A percentile compares a stretch with the other conserved stretches of the same genome.
phyloP scores from a whole-genome alignment of 345 rosid species.

The Syzygium jambos region DNA sequence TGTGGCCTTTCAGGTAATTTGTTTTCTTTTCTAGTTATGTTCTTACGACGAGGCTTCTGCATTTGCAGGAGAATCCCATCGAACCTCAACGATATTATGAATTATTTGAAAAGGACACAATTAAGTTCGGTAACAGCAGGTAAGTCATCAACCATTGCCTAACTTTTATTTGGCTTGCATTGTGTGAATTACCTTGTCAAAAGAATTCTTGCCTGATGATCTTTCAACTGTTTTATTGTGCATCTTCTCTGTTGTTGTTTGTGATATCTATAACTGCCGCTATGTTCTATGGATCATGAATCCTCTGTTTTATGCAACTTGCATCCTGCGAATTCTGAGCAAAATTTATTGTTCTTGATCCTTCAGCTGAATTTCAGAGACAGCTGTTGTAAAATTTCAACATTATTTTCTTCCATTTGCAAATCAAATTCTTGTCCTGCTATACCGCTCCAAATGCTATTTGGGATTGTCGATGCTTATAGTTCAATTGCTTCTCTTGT shows the following conservation, averaged over 20 bases:
- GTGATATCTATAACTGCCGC: not conserved
- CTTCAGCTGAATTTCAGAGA: not conserved
- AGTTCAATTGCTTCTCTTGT: not conserved
- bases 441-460: not conserved
- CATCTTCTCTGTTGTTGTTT: not conserved
- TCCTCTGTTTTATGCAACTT: not conserved
- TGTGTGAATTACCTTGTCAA: not conserved
- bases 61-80: constrained; percentile 66
- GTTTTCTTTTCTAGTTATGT: constrained; percentile 5
- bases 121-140: constrained; percentile 97
- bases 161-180: not conserved
- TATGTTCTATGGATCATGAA: not conserved
- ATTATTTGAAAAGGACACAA: constrained; percentile 87
- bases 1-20: not conserved
- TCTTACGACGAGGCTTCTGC: not conserved
- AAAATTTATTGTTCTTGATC: not conserved
- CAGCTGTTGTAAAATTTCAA: not conserved
- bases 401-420: not conserved
- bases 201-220: not conserved
- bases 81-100: constrained; percentile 93
- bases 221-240: not conserved
- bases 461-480: not conserved
- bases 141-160: constrained; percentile 5
- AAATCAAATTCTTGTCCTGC: not conserved
- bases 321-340: not conserved